These are phyloP conservation scores for Metschnikowia continentalis DNA, from an alignment of 805 yeast genomes.

Conservation along the genomic window DNA sequence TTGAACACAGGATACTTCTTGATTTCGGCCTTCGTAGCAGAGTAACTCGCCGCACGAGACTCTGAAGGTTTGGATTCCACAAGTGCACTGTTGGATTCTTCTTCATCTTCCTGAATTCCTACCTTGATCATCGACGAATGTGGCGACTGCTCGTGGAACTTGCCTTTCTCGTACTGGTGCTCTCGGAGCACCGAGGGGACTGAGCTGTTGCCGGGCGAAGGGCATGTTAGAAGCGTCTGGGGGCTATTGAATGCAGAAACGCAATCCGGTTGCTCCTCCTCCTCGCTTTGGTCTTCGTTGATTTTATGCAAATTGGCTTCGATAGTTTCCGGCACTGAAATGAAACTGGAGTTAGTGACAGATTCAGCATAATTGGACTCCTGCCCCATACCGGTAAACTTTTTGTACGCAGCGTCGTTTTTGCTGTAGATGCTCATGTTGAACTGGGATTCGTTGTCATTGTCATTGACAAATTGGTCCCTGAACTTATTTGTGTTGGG, in stretches of 20 bases:
- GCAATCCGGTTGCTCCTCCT: conserved; percentile 14
- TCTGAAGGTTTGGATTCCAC: neutral
- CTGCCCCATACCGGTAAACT: conserved; percentile 29
- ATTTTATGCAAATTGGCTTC: conserved; percentile 35
- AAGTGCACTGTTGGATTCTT: neutral
- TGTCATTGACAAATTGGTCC: conserved; percentile 45
- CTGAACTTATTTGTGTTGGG: conserved; percentile 52
- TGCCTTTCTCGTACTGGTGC: conserved; percentile 9
- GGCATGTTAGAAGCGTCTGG: neutral
- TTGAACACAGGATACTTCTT: conserved; percentile 31
- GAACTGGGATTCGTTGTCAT: conserved; percentile 34
- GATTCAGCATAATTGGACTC: conserved; percentile 18
- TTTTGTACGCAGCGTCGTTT: conserved; percentile 25
- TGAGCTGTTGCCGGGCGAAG: conserved; percentile 5
- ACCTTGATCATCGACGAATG: conserved; percentile 5
- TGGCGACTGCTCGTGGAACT: conserved; percentile 12
- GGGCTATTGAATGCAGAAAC: conserved; percentile 8
- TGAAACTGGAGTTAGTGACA: conserved; percentile 12
- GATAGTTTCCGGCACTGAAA: conserved; percentile 41
- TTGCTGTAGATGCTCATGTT: conserved; percentile 15
- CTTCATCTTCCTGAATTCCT: conserved; percentile 3
- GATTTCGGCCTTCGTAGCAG: neutral
- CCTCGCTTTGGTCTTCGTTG: conserved; percentile 27
- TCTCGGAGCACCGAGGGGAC: conserved; percentile 15
- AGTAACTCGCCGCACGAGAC: neutral